phyloP scores from a whole-genome alignment of 345 rosid genomes.

The Leavenworthia alabamica region DNA sequence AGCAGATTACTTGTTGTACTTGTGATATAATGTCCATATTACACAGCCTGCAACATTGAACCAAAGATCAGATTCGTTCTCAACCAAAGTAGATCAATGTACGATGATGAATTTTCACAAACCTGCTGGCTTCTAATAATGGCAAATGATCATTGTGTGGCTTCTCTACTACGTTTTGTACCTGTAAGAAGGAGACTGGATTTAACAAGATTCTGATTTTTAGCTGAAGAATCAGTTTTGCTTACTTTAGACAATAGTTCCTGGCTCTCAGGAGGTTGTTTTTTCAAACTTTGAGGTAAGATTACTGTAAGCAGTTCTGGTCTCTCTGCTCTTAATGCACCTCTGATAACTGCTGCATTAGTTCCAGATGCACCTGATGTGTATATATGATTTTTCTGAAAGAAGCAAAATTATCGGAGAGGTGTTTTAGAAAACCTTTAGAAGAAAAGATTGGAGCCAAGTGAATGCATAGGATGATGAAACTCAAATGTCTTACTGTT shows the following conservation, averaged over 20 bases:
- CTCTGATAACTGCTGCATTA: constrained; percentile 97
- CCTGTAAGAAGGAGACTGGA: too few relatives aligned
- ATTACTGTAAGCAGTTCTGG: constrained; percentile 91
- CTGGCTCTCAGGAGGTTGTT: constrained; percentile 96
- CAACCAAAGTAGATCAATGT: background rate
- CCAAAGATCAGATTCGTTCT: background rate
- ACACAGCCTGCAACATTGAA: constrained; percentile 59
- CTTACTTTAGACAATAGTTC: constrained; percentile 81
- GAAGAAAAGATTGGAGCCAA: background rate
- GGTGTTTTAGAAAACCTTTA: background rate
- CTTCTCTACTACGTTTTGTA: constrained; percentile 74
- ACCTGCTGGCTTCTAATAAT: constrained; percentile 83
- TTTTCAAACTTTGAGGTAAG: constrained; percentile 83
- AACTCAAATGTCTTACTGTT: constrained; percentile 54
- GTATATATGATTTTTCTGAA: constrained; percentile 95
- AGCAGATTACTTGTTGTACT: constrained; percentile 95
- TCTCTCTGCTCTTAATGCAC: constrained; percentile 92
- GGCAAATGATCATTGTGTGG: constrained; percentile 78
- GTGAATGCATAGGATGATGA: constrained; percentile 3
- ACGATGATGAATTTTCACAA: background rate
- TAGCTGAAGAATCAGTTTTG: background rate
- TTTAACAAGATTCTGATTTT: background rate
- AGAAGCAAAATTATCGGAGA: constrained; percentile 5
- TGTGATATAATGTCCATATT: constrained; percentile 93
- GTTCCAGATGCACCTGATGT: constrained; percentile 99